Conservation (phyloP, 331 rosid genomes). For the Saraca asoca region DNA sequence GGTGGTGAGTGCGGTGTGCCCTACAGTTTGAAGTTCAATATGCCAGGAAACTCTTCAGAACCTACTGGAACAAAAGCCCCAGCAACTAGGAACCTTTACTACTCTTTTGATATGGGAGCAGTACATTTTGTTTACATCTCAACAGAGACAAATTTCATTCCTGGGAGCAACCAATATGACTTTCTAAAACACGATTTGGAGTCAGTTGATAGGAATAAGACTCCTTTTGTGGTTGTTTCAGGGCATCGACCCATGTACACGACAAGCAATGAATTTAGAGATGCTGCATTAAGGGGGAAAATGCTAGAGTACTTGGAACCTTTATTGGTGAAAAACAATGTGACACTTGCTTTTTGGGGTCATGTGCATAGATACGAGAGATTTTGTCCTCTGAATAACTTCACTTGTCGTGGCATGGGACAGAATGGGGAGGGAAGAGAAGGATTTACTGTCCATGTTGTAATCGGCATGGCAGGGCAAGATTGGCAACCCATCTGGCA, state of each 20-base stretch:
- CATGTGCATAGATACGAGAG: slow-evolving; percentile 95
- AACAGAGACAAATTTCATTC: slow-evolving; percentile 85
- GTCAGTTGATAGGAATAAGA: slow-evolving; percentile 63
- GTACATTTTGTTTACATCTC: slow-evolving; percentile 84
- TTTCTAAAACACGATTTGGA: slow-evolving; percentile 80
- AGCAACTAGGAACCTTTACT: slow-evolving; percentile 72
- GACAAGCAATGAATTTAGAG: slow-evolving; percentile 70
- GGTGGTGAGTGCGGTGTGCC: slow-evolving; percentile 99
- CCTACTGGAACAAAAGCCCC: slow-evolving; percentile 68
- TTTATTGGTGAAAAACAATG: slow-evolving; percentile 72
- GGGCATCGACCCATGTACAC: slow-evolving; percentile 98
- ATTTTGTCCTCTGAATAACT: slow-evolving; percentile 78
- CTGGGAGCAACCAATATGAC: slow-evolving; percentile 66
- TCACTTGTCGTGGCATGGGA: slow-evolving; percentile 60
- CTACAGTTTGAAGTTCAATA: slow-evolving; percentile 82
- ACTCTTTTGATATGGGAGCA: slow-evolving; percentile 77
- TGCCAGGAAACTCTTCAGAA: slow-evolving; percentile 95
- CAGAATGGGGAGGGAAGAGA: slow-evolving; percentile 41
- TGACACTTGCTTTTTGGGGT: slow-evolving; percentile 90
- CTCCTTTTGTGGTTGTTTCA: slow-evolving; percentile 78
- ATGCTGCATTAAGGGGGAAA: slow-evolving; percentile 55
- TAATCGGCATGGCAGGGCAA: slow-evolving; percentile 97
- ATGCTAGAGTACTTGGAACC: slow-evolving; percentile 88
- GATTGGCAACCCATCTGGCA: slow-evolving; percentile 98
- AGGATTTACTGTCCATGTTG: slow-evolving; percentile 68